Conservation (phyloP, 2,329 filamentous ascomycete genomes). For the Tolypocladium sp. region DNA sequence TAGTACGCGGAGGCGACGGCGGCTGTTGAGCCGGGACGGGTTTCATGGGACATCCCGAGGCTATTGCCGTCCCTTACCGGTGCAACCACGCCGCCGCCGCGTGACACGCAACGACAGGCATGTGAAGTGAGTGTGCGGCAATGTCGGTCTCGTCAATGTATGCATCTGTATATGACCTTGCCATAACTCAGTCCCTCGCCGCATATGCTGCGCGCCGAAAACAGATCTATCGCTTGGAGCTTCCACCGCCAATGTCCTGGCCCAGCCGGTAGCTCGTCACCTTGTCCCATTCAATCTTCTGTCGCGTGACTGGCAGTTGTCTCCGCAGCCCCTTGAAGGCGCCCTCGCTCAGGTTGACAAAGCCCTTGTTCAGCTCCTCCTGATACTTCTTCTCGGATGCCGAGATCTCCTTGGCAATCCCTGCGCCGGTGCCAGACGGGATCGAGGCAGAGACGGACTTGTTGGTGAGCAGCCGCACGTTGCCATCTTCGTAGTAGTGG, state of each 20-base stretch:
- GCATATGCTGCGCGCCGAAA: background rate
- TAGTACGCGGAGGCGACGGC: background rate
- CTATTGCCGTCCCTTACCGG: background rate
- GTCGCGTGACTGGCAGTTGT: slow-evolving; percentile 90
- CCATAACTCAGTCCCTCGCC: background rate
- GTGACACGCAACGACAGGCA: background rate
- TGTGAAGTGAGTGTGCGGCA: background rate
- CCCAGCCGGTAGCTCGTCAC: slow-evolving; percentile 84
- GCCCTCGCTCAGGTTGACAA: slow-evolving; percentile 80
- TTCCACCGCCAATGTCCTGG: slow-evolving; percentile 67
- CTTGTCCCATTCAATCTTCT: slow-evolving; percentile 99
- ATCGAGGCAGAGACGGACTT: slow-evolving; percentile 60
- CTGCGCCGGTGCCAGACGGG: slow-evolving; percentile 53
- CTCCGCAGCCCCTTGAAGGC: slow-evolving; percentile 89
- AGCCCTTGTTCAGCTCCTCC: slow-evolving; percentile 88
- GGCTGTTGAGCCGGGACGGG: background rate
- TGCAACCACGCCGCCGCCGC: background rate
- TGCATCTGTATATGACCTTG: background rate
- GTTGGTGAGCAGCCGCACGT: slow-evolving; percentile 85
- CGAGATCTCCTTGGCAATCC: slow-evolving; percentile 70
- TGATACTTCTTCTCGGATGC: slow-evolving; percentile 84
- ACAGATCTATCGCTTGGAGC: slow-evolving; percentile 37
- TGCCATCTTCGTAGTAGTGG: slow-evolving; percentile 99
- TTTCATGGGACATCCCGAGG: background rate
- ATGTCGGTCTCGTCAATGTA: background rate